phyloP scores from a whole-genome alignment of 352 stramenopile genomes.

The Pelagophyceae sp. region DNA sequence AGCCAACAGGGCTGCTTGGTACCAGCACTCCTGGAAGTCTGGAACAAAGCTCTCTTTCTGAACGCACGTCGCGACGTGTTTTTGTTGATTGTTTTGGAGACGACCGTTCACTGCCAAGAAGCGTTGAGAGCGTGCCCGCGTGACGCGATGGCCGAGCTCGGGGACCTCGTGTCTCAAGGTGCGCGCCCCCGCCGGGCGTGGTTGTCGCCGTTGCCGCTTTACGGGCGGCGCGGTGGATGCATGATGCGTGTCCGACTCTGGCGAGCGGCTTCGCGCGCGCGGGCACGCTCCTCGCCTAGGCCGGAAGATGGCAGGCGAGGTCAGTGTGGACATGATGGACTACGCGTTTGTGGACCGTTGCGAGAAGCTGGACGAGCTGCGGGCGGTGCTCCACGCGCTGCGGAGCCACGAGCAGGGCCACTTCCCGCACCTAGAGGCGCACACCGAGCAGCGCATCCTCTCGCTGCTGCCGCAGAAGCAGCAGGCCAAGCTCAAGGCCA shows the following conservation, averaged over 20 bases:
- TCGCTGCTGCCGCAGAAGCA: conserved; percentile 63
- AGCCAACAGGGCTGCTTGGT: no score
- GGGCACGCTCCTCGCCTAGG: no score
- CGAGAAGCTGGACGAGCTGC: conserved; percentile 64
- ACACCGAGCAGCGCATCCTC: conserved; percentile 65
- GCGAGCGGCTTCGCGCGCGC: no score
- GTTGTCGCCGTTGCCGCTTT: no score
- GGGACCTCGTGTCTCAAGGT: conserved; percentile 27
- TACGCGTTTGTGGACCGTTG: conserved; percentile 76
- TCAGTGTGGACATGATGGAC: conserved; percentile 57
- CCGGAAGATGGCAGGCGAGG: conserved; percentile 9
- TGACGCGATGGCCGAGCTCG: conserved; percentile 33
- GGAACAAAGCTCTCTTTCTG: no score
- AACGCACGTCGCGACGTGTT: no score
- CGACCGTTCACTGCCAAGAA: no score
- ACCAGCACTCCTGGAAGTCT: no score
- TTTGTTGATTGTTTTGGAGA: no score
- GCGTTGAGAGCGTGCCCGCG: no score
- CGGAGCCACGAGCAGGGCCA: conserved; percentile 72
- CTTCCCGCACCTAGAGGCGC: conserved; percentile 71
- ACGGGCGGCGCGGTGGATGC: no score
- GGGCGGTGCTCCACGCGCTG: conserved; percentile 67
- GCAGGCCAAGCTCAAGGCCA: conserved; percentile 54
- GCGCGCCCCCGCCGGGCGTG: not conserved
- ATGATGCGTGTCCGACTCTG: no score